These are phyloP conservation scores for Trypanosoma avium DNA, from an alignment of 208 protist species.

Conservation along the genomic window DNA sequence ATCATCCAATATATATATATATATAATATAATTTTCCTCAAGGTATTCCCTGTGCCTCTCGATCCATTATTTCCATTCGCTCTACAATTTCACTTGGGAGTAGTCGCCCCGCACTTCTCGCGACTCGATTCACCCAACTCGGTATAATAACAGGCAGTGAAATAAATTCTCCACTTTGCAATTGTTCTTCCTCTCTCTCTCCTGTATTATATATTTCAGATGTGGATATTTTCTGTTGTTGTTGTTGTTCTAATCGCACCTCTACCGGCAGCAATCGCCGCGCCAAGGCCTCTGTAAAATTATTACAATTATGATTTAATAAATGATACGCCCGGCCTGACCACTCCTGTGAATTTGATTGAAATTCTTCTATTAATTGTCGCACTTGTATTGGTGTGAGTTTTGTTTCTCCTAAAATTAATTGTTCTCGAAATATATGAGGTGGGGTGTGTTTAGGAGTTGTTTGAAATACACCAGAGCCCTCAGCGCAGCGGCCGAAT, in stretches of 20 bases:
- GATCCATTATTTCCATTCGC: constrained; percentile 37
- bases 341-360: constrained; percentile 33
- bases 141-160: constrained; percentile 48
- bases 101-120: constrained; percentile 25
- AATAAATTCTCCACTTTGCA: constrained; percentile 19
- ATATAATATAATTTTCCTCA: not conserved
- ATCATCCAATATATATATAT: not conserved
- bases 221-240: not conserved
- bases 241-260: constrained; percentile 28
- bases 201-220: constrained; percentile 25
- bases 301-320: constrained; percentile 73
- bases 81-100: constrained; percentile 28
- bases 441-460: constrained; percentile 42
- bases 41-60: not conserved
- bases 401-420: constrained; percentile 58
- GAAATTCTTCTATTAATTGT: constrained; percentile 30
- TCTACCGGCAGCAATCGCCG: constrained; percentile 42
- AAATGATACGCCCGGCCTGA: constrained; percentile 55
- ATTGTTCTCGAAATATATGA: constrained; percentile 77
- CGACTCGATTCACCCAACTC: constrained; percentile 43
- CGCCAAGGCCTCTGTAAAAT: constrained; percentile 55
- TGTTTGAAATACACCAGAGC: constrained; percentile 43
- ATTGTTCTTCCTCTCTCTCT: constrained; percentile 31
- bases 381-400: constrained; percentile 36
- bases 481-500: constrained; percentile 48